Evolutionary conservation across 2,329 filamentous ascomycete genomes (phyloP).

Genomic region (Aspergillus amoenus): DNA sequence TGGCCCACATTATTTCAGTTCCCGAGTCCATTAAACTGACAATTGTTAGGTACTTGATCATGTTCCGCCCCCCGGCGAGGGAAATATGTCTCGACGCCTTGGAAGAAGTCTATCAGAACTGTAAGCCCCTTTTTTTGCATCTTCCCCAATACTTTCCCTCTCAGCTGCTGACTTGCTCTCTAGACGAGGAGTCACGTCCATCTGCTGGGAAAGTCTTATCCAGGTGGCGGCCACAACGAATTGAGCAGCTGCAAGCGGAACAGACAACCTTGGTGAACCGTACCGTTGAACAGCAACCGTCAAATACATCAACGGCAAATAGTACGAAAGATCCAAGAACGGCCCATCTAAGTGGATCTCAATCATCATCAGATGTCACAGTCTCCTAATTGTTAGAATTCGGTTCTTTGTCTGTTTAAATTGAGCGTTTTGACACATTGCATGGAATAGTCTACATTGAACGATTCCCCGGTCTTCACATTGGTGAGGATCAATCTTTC

Average conservation of each 20-base stretch:
- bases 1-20: background rate
- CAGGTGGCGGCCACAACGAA: conserved; percentile 55
- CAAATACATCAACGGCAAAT: conserved; percentile 1
- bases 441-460: background rate
- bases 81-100: conserved; percentile 58
- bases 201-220: conserved; percentile 54
- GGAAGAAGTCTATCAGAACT: conserved; percentile 58
- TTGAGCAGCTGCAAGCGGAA: conserved; percentile 18
- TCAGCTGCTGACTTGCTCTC: conserved; percentile 2
- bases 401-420: background rate
- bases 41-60: conserved; percentile 51
- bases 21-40: background rate
- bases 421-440: background rate
- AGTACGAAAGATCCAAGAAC: conserved; percentile 4
- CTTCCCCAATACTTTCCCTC: background rate
- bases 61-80: conserved; percentile 60
- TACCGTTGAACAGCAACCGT: background rate
- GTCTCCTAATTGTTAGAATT: background rate
- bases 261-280: conserved; percentile 14
- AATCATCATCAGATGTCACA: background rate
- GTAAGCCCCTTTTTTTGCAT: conserved; percentile 34
- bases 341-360: background rate
- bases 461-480: background rate
- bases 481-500: background rate
- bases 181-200: conserved; percentile 48